Base-by-base conservation (phyloP, 2,329 filamentous ascomycete genomes). In the Hypoxylon sp. region DNA sequence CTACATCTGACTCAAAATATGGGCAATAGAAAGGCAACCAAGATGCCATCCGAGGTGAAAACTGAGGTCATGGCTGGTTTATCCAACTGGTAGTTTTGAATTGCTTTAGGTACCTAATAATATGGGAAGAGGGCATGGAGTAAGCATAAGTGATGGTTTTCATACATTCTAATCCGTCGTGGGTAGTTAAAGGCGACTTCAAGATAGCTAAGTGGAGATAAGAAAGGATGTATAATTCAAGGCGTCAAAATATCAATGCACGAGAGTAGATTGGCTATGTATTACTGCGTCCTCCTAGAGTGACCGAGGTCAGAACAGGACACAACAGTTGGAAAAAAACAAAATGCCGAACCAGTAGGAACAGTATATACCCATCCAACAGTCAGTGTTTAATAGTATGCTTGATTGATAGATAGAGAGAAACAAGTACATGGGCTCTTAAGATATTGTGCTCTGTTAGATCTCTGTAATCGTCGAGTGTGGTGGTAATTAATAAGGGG, bases 1-100 rank as follows among this genome's bases (percentile, higher is more conserved):
- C n/a, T 6, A n/a, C 3, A 31, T 33, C 22, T 58, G 29, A 53
- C 53, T 64, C 37, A 33, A 35, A 10, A 19, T 54, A 22, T 11
- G 39, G 6, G n/a, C 19, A 5, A 39, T 39, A 14, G 19, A 2
- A 39, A 53, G 8, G 19, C 6, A 9, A 39, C 5, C 17, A 47
- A 17, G n/a, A 9, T 5, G 17, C 8, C 17, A n/a, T 8, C n/a
- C 11, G 10, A 11, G 3, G 17, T 44, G 17, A 17, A 44, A 44
- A 22, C 17, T 3, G 39, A 19, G 39, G 11, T 3, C 17, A 42
- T 22, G 6, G 19, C 9, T 19, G 3, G 8, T 11, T 44, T 44
- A 44, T 11, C 17, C 3, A 17, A 44, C 9, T 3, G 9, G 3
- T n/a, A 42, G 5, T 8, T 17, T 9, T 5, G 3, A 9, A 42